Evolutionary conservation across 371 early-diverging fungal species (phyloP), one percentile per base, ranked within the genome.

Genomic region (Mortierella sp.): DNA sequence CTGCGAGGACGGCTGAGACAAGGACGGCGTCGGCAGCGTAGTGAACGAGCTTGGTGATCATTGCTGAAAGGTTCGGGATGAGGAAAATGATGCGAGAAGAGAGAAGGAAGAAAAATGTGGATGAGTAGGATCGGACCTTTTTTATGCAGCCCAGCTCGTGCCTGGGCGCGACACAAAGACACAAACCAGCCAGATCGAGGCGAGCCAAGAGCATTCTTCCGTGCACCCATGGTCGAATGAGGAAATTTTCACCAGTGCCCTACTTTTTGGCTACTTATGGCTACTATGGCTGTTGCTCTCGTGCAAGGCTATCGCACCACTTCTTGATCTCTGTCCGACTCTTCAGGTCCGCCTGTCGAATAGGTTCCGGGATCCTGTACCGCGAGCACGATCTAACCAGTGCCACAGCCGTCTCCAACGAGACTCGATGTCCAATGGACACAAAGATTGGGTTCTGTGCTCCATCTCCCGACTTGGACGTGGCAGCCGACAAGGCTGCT

Each of bases 291-390:
- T 57, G 46, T 19, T 57, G 13, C 34, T 44, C 48, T 17, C 45
- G 49, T 29, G 49, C 40, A 34, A 34, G 34, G 34, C 34, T 34
- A 22, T 47, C 21, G n/a, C 46, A 31, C 77, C 77, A 76, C 27
- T 69, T 79, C 46, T 79, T 67, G 50, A 88, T 81, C 61, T 80
- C 83, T 39, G 72, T 64, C 25, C 88, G 67, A 31, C 86, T 84
- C 47, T 79, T 80, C 54, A 82, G 69, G 79, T 97, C 97, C 22
- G 97, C 97, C 31, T 85, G 81, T 10, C 97, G 85, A 50, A 96
- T 92, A 7, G 97, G 97, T 65, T 97, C 97, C 0, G 96, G 95
- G 9, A 95, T 85, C 4, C 95, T 81, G 78, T 80, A 90, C n/a
- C 71, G 68, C 41, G 89, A 91, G 54, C 88, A 87, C 8, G 81